Evolutionary conservation across 164 flowering plant genomes (phyloP), one percentile per base, ranked within the genome.

Genomic region (Paratinospora sagittata): DNA sequence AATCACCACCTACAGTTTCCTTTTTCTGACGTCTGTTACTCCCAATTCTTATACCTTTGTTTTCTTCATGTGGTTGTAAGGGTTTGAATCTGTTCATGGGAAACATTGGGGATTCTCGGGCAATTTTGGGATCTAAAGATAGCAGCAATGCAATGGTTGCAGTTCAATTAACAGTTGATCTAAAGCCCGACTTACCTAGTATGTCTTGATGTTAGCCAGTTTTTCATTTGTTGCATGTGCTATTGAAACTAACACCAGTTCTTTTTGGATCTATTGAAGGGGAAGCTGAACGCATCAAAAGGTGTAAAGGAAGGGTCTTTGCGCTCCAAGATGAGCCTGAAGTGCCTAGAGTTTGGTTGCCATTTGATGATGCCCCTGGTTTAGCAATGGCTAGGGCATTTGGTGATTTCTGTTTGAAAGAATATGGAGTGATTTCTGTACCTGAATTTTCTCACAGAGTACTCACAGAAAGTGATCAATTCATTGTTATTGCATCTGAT

Each of bases 321-420:
- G 97, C 98, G 47, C 78, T 95, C 80, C 93, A 92, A 83, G 97
- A 90, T 74, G 98, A 95, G 74, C 98, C 97, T 64, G 97, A 90
- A 79, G 97, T 95, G 72, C 84, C 83, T 49, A 82, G 97, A 72
- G 97, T 91, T 63, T 91, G 97, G 97, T 72, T 91, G 80, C 97
- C 97, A 14, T 85, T 82, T 78, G 93, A 88, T 80, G 88, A 91
- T 82, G 90, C 90, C 64, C 97, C 97, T 63, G 97, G 97, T n/a
- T 76, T 91, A 72, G 97, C 98, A 77, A 95, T 95, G 98, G 97
- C 98, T 71, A 84, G 98, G 74, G 97, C 98, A 45, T 95, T 95
- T 82, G 98, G 98, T 13, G 98, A 95, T 81, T 95, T 95, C 67
- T 92, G 97, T 81, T 78, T 95, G 82, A 95, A 95, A 82, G 93